phyloP scores from a whole-genome alignment of 2,329 filamentous ascomycete genomes.

The Claviceps sp. region DNA sequence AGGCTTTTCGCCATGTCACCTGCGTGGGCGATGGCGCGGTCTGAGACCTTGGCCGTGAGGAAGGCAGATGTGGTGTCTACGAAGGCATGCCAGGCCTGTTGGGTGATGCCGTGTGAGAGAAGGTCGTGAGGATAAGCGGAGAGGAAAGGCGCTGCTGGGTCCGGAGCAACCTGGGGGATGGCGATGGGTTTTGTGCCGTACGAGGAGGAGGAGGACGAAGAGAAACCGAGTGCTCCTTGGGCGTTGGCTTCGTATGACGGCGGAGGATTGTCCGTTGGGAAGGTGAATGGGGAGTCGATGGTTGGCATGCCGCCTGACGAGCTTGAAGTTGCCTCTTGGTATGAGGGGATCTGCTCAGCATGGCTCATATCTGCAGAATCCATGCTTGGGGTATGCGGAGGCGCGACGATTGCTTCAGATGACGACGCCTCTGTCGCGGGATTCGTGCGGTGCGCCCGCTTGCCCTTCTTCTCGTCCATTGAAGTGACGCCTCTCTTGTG shows the following conservation, averaged over 20 bases:
- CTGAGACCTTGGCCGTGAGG: slow-evolving; percentile 29
- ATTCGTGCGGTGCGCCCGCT: no score
- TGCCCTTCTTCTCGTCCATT: no score
- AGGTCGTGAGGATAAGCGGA: slow-evolving; percentile 24
- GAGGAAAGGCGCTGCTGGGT: slow-evolving; percentile 24
- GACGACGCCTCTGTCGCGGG: no score
- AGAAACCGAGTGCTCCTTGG: neutral
- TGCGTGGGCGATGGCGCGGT: slow-evolving; percentile 29
- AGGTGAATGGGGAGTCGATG: slow-evolving; percentile 22
- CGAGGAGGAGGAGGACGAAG: neutral
- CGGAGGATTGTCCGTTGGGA: slow-evolving; percentile 18
- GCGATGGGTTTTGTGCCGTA: slow-evolving; percentile 20
- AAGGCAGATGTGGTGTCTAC: slow-evolving; percentile 31
- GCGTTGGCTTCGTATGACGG: slow-evolving; percentile 15
- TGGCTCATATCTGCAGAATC: neutral
- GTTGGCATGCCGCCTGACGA: slow-evolving; percentile 5
- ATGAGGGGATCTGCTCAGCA: slow-evolving; percentile 4
- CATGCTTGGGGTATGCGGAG: no score
- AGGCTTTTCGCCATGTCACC: slow-evolving; percentile 25
- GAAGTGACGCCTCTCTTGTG: no score
- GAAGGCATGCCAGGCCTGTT: slow-evolving; percentile 21
- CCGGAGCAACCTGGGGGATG: slow-evolving; percentile 25
- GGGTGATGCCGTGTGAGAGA: slow-evolving; percentile 23
- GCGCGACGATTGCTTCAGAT: no score
- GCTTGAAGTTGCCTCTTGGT: slow-evolving; percentile 2